A percentile compares a stretch with the other conserved stretches of the same genome.
phyloP scores from a whole-genome alignment of 2,329 filamentous ascomycete species.

The Ascochyta viciae-villosae region DNA sequence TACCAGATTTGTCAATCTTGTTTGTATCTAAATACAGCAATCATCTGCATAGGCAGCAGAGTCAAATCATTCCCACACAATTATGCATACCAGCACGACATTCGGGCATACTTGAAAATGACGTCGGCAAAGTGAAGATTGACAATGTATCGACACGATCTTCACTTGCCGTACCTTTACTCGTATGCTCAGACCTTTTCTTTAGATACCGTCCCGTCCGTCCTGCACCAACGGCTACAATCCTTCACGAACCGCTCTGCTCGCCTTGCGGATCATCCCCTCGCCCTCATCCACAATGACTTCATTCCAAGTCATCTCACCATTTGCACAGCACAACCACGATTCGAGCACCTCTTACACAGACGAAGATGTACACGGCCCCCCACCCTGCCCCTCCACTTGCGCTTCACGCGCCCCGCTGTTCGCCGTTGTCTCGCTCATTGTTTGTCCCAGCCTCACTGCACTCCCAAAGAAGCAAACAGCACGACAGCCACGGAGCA shows the following conservation, averaged over 20 bases:
- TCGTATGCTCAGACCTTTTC: background rate
- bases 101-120: no score
- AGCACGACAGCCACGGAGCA: conserved; percentile 3
- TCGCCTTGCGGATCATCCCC: conserved; percentile 1
- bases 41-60: no score
- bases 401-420: conserved; percentile 10
- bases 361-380: background rate
- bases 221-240: background rate
- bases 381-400: background rate
- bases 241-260: background rate
- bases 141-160: background rate
- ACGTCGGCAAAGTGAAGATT: no score
- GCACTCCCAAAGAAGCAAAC: conserved; percentile 14
- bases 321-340: background rate
- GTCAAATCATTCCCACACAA: no score
- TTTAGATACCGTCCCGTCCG: background rate
- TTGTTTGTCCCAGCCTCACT: background rate
- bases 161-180: background rate
- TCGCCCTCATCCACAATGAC: background rate
- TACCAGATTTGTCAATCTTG: no score
- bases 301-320: background rate
- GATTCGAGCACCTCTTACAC: background rate
- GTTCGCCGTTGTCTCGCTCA: background rate
- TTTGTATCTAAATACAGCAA: no score
- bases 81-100: no score